A percentile compares a stretch with the other conserved stretches of the same genome.
Conservation (phyloP, 805 yeast genomes). For the Candida maltosa region DNA sequence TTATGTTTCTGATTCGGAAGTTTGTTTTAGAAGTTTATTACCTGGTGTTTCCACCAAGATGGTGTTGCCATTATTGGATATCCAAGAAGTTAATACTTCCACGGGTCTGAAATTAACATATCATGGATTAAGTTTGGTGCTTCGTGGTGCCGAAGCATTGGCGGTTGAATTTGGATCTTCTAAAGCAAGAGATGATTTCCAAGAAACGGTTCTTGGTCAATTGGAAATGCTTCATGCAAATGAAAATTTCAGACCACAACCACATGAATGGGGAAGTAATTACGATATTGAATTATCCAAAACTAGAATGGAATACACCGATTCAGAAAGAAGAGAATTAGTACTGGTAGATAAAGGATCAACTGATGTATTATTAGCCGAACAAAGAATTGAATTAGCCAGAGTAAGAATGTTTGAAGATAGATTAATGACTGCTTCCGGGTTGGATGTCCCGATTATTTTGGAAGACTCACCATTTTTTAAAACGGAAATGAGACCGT, state of each 20-base stretch:
- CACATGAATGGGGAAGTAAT: slow-evolving; percentile 23
- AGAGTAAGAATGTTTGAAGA: slow-evolving; percentile 67
- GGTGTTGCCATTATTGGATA: slow-evolving; percentile 74
- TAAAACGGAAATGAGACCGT: slow-evolving; percentile 51
- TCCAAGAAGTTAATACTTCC: slow-evolving; percentile 67
- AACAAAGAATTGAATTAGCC: slow-evolving; percentile 46
- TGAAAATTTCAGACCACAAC: slow-evolving; percentile 18
- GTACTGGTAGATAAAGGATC: slow-evolving; percentile 1
- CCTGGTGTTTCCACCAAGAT: slow-evolving; percentile 78
- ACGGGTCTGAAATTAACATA: slow-evolving; percentile 67
- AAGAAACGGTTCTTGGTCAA: slow-evolving; percentile 46
- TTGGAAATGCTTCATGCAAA: slow-evolving; percentile 38
- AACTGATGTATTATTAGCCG: slow-evolving; percentile 12
- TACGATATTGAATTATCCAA: slow-evolving; percentile 15
- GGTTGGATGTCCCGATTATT: slow-evolving; percentile 65
- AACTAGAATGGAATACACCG: slow-evolving; percentile 9
- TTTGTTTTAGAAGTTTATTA: slow-evolving; percentile 79
- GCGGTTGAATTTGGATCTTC: slow-evolving; percentile 71
- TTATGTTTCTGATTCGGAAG: slow-evolving; percentile 60
- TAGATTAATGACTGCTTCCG: slow-evolving; percentile 54
- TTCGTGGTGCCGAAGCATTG: slow-evolving; percentile 74
- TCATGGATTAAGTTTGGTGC: slow-evolving; percentile 65
- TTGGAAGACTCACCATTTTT: slow-evolving; percentile 62
- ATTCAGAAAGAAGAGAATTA: slow-evolving; percentile 3
- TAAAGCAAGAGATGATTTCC: slow-evolving; percentile 72